Conservation (phyloP, 441 rosid species). For the Syzygium malaccense region DNA sequence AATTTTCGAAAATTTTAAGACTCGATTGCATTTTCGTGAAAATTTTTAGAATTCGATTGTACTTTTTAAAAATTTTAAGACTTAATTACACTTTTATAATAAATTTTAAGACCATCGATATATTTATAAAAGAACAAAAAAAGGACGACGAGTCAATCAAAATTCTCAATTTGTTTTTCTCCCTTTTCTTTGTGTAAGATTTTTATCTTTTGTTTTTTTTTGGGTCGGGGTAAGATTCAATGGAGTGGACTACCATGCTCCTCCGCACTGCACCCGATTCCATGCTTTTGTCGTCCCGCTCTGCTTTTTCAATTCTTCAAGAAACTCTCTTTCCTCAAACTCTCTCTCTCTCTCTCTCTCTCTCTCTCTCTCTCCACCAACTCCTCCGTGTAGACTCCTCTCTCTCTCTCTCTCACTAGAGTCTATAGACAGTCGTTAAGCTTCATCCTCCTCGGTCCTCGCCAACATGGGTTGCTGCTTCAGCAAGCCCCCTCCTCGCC, state of each 20-base stretch:
- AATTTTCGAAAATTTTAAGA: no score
- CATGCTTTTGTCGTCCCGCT: neutral
- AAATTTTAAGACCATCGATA: no score
- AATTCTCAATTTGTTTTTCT: neutral
- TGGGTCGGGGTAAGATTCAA: neutral
- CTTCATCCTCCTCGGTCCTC: neutral
- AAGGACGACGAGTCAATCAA: neutral
- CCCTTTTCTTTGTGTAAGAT: neutral
- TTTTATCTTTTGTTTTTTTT: no score
- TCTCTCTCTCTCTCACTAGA: neutral
- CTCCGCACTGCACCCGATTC: neutral
- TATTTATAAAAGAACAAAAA: no score
- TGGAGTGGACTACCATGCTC: neutral
- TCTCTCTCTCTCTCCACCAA: neutral
- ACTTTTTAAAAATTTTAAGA: no score
- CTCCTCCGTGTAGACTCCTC: neutral
- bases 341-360: slow-evolving; percentile 1
- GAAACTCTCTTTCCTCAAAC: neutral
- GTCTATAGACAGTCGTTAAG: neutral
- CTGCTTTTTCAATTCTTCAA: slow-evolving; percentile 1
- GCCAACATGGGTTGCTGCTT: slow-evolving; percentile 45
- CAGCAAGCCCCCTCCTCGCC: slow-evolving; percentile 16
- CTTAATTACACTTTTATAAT: no score
- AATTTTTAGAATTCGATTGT: no score
- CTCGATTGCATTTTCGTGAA: no score